Conservation (phyloP, 192 early-diverging fungal genomes). For the Rhizophagus sp. region DNA sequence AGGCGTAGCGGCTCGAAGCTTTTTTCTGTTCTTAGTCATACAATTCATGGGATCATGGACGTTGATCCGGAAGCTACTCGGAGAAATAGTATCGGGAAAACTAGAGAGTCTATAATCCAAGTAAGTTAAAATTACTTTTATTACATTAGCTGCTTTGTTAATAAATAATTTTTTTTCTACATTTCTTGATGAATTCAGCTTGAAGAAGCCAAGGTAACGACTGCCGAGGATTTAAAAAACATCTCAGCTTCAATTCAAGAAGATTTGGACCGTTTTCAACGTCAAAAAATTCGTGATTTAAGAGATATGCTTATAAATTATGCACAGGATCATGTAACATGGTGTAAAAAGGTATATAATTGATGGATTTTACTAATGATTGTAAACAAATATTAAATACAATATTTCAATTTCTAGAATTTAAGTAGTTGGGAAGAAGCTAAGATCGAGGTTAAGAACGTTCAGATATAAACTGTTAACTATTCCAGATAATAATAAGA, state of each 20-base stretch:
- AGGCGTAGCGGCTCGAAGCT: conserved; percentile 50
- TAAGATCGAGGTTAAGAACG: conserved; percentile 48
- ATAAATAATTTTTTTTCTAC: not conserved
- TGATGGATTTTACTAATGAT: not conserved
- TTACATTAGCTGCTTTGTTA: not conserved
- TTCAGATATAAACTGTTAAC: conserved; percentile 30
- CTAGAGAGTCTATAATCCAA: conserved; percentile 74
- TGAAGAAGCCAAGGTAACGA: conserved; percentile 76
- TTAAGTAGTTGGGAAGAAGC: conserved; percentile 59
- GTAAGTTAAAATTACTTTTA: conserved; percentile 25
- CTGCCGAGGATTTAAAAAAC: conserved; percentile 69
- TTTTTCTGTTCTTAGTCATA: conserved; percentile 63
- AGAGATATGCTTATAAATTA: conserved; percentile 76
- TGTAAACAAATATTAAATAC: not conserved
- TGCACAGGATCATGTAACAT: conserved; percentile 69
- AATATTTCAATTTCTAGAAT: conserved; percentile 40
- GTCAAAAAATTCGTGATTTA: conserved; percentile 87
- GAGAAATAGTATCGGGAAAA: conserved; percentile 84
- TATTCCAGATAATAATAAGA: no score
- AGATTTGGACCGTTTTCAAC: conserved; percentile 93
- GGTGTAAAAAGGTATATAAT: conserved; percentile 64
- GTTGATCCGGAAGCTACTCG: conserved; percentile 91
- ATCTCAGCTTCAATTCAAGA: conserved; percentile 82
- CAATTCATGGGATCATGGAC: conserved; percentile 92
- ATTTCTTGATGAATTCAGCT: conserved; percentile 41